Conservation (phyloP, 2,329 filamentous ascomycete species). For the Scedosporium aurantiacum region DNA sequence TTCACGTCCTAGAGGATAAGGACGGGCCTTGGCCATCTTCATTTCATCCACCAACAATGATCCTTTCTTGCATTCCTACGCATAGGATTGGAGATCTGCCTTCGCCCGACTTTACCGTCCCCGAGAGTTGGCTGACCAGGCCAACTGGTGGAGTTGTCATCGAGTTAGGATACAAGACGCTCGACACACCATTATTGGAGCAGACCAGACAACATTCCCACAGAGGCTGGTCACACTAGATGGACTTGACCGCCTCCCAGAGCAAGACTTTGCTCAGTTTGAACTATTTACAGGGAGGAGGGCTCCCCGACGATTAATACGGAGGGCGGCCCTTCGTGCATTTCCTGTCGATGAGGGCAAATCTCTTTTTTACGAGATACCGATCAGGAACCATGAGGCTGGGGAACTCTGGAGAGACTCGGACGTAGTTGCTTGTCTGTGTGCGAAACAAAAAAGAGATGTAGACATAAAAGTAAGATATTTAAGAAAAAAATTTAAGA, state of each 20-base stretch:
- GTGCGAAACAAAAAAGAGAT: not conserved
- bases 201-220: slow-evolving; percentile 52
- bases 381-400: slow-evolving; percentile 25
- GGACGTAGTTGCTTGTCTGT: no score
- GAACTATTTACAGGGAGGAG: slow-evolving; percentile 61
- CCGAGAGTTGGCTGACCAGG: slow-evolving; percentile 58
- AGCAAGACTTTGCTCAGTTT: slow-evolving; percentile 73
- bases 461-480: not conserved
- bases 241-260: slow-evolving; percentile 63
- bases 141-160: slow-evolving; percentile 65
- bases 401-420: no score
- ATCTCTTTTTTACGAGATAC: slow-evolving; percentile 27
- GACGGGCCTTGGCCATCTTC: slow-evolving; percentile 63
- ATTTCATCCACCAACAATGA: slow-evolving; percentile 32
- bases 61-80: slow-evolving; percentile 51
- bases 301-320: slow-evolving; percentile 51
- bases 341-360: slow-evolving; percentile 31
- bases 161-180: slow-evolving; percentile 63
- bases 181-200: slow-evolving; percentile 58
- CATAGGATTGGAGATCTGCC: slow-evolving; percentile 52
- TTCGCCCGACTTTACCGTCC: slow-evolving; percentile 59
- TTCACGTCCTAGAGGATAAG: slow-evolving; percentile 47
- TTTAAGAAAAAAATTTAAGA: no score
- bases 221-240: slow-evolving; percentile 63
- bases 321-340: slow-evolving; percentile 45